phyloP scores from a whole-genome alignment of 768 basidiomycete genomes.

The Leccinellum luteum region DNA sequence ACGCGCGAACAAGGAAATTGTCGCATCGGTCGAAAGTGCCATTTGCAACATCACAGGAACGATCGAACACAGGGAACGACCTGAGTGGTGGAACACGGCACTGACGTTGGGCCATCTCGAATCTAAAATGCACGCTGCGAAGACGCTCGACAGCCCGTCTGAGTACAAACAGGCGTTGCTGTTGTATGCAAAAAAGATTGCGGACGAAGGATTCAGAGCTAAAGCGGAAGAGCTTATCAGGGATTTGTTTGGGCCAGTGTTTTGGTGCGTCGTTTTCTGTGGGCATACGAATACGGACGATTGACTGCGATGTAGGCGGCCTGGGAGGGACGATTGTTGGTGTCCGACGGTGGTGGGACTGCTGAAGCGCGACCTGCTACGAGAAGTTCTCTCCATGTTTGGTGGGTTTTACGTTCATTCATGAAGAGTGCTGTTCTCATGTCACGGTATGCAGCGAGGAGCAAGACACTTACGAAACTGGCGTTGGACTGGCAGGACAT shows the following conservation, averaged over 20 bases:
- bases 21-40: conserved; percentile 53
- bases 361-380: conserved; percentile 77
- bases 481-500: conserved; percentile 83
- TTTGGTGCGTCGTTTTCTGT: conserved; percentile 58
- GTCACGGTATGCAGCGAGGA: conserved; percentile 48
- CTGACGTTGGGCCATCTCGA: conserved; percentile 89
- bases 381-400: conserved; percentile 75
- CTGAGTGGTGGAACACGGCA: conserved; percentile 80
- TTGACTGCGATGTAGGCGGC: conserved; percentile 47
- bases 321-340: conserved; percentile 64
- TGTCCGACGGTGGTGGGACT: conserved; percentile 65
- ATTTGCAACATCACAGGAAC: conserved; percentile 42
- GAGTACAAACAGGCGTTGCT: conserved; percentile 81
- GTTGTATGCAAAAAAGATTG: conserved; percentile 79
- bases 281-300: neutral
- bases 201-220: conserved; percentile 82
- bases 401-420: conserved; percentile 46
- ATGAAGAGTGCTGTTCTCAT: conserved; percentile 3
- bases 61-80: conserved; percentile 47
- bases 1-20: conserved; percentile 51
- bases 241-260: conserved; percentile 88
- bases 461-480: conserved; percentile 71
- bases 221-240: conserved; percentile 91
- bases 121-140: conserved; percentile 71
- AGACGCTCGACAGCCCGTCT: conserved; percentile 70